A percentile compares a stretch with the other conserved stretches of the same genome.
Evolutionary conservation across 371 early-diverging fungal species (phyloP).

Genomic region (Fennellomyces sp.): DNA sequence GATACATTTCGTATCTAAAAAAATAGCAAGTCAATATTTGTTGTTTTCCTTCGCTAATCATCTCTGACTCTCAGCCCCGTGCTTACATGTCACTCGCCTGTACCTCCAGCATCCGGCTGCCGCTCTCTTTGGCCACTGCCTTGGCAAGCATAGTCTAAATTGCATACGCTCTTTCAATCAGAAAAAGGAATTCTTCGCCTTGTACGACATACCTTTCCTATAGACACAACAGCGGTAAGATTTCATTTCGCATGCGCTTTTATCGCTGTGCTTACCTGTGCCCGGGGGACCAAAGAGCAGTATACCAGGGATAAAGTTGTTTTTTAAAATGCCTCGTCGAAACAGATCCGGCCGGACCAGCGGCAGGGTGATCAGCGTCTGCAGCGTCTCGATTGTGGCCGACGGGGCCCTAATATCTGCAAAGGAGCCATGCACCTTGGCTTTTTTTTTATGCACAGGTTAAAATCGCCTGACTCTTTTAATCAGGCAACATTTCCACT

Average conservation of each 20-base stretch:
- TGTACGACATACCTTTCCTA: no score
- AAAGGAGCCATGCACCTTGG: constrained; percentile 65
- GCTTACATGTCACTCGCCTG: constrained; percentile 91
- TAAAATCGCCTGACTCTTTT: background rate
- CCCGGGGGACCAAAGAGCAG: constrained; percentile 98
- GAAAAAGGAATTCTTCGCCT: background rate
- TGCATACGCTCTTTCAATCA: background rate
- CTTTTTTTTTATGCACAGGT: constrained; percentile 18
- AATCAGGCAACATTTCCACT: constrained; percentile 14
- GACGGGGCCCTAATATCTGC: constrained; percentile 61
- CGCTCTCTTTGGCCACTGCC: constrained; percentile 95
- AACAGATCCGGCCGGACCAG: constrained; percentile 83
- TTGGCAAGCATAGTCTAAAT: constrained; percentile 92
- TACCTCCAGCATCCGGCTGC: constrained; percentile 91
- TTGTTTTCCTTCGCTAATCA: background rate
- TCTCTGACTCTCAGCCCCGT: background rate
- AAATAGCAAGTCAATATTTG: background rate
- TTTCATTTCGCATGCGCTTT: background rate
- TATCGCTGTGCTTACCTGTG: constrained; percentile 78
- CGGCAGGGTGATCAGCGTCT: constrained; percentile 87
- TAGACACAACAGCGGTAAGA: background rate
- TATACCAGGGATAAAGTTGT: constrained; percentile 81
- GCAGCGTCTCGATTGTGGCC: constrained; percentile 78
- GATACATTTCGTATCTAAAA: constrained; percentile 86
- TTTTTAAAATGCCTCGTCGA: constrained; percentile 73